A percentile compares a stretch with the other conserved stretches of the same genome.
Conservation (phyloP, 371 early-diverging fungal species). For the Apophysomyces trapeziformis region DNA sequence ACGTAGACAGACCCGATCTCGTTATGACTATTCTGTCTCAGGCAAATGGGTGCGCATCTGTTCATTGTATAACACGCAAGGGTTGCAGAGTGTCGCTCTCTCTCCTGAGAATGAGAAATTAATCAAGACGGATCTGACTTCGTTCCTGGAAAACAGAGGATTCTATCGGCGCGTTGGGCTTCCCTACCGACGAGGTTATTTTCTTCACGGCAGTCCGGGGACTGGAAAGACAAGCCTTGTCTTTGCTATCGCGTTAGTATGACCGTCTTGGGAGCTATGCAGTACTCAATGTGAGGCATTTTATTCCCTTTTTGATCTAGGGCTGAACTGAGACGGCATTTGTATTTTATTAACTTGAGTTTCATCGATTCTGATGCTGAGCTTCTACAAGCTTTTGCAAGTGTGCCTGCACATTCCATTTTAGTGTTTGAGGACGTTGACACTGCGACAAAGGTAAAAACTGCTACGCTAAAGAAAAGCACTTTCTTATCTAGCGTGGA, state of each 20-base stretch:
- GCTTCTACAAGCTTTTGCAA: conserved; percentile 66
- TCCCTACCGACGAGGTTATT: conserved; percentile 74
- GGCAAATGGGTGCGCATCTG: conserved; percentile 39
- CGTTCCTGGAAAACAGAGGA: conserved; percentile 51
- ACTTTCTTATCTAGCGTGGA: neutral
- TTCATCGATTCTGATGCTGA: conserved; percentile 68
- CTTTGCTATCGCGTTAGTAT: conserved; percentile 71
- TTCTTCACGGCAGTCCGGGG: conserved; percentile 81
- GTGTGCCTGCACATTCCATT: conserved; percentile 76
- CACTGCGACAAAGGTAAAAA: conserved; percentile 57
- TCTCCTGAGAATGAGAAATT: conserved; percentile 47
- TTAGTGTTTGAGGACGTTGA: conserved; percentile 91
- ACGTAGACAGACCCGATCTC: conserved; percentile 22
- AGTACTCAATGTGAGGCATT: neutral
- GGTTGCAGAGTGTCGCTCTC: conserved; percentile 55
- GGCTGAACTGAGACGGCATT: conserved; percentile 65
- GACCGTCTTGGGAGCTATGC: neutral
- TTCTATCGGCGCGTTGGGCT: conserved; percentile 68
- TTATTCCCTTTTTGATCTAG: conserved; percentile 10
- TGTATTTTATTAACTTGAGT: conserved; percentile 76
- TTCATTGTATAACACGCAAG: conserved; percentile 31
- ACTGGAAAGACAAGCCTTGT: conserved; percentile 88
- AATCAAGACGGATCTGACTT: conserved; percentile 46
- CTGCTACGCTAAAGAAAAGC: neutral
- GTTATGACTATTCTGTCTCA: conserved; percentile 37